A percentile compares a stretch with the other conserved stretches of the same genome.
These are phyloP conservation scores for Epichloe glyceriae DNA, from an alignment of 2,329 filamentous ascomycete species.

Conservation along the genomic window DNA sequence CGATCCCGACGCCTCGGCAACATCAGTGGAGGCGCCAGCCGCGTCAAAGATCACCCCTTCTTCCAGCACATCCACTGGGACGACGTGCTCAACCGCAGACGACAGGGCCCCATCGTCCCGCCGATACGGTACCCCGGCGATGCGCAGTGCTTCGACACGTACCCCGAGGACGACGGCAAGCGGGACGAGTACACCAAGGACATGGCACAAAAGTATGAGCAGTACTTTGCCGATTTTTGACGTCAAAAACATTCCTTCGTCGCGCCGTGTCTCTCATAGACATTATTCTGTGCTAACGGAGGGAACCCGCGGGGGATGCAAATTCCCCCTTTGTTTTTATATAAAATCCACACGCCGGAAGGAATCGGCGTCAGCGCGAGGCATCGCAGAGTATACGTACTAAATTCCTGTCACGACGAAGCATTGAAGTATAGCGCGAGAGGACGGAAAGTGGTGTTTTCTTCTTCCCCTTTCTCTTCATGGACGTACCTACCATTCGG, in stretches of 20 bases:
- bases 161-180: constrained; percentile 60
- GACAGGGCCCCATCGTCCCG: constrained; percentile 61
- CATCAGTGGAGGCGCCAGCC: constrained; percentile 57
- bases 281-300: too few species aligned
- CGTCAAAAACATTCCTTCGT: background rate
- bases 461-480: background rate
- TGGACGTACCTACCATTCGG: too few species aligned
- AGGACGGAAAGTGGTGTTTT: background rate
- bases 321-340: too few species aligned
- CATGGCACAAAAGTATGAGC: constrained; percentile 55
- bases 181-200: constrained; percentile 57
- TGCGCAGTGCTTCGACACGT: constrained; percentile 69
- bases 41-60: constrained; percentile 65
- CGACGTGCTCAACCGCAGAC: constrained; percentile 49
- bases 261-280: background rate
- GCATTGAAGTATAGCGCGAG: background rate
- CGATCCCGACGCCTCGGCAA: constrained; percentile 68
- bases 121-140: constrained; percentile 60
- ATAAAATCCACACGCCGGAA: too few species aligned
- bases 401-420: too few species aligned
- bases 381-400: too few species aligned
- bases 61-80: constrained; percentile 65
- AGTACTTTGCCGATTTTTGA: constrained; percentile 59
- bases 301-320: too few species aligned
- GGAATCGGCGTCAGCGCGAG: too few species aligned